phyloP scores from a whole-genome alignment of 257 asterid genomes.

The Solanum lignicaule region DNA sequence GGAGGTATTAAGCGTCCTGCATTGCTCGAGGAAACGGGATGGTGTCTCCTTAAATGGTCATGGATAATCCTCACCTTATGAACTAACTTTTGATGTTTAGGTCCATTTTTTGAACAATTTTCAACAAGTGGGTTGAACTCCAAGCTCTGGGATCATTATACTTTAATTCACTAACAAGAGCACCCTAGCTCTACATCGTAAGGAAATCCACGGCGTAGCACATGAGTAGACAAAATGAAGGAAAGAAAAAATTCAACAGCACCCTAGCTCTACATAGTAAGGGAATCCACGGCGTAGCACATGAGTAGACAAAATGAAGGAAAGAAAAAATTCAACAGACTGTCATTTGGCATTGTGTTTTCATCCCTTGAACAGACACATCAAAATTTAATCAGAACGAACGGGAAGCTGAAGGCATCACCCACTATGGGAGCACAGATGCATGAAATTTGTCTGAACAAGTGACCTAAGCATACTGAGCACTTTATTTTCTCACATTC shows the following conservation, averaged over 20 bases:
- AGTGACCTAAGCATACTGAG: neutral
- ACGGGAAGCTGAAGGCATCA: neutral
- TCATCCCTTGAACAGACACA: neutral
- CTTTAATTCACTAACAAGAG: neutral
- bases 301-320: too few species aligned
- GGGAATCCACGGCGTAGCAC: too few species aligned
- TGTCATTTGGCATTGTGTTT: neutral
- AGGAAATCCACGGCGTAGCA: too few species aligned
- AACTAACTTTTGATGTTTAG: neutral
- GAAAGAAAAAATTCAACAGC: neutral
- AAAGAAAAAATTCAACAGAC: too few species aligned
- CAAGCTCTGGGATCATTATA: neutral
- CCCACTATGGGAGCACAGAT: neutral
- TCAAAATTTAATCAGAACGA: neutral
- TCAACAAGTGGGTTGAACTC: neutral
- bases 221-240: too few species aligned
- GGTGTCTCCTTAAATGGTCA: neutral
- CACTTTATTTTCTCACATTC: neutral
- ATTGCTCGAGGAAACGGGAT: neutral
- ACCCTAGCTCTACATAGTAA: neutral
- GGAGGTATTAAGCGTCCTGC: neutral
- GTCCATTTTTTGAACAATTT: neutral
- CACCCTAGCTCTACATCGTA: neutral
- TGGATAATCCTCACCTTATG: neutral
- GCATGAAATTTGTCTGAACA: neutral